Evolutionary conservation across 805 yeast species (phyloP).

Genomic region (Cyberlindnera amylophila): DNA sequence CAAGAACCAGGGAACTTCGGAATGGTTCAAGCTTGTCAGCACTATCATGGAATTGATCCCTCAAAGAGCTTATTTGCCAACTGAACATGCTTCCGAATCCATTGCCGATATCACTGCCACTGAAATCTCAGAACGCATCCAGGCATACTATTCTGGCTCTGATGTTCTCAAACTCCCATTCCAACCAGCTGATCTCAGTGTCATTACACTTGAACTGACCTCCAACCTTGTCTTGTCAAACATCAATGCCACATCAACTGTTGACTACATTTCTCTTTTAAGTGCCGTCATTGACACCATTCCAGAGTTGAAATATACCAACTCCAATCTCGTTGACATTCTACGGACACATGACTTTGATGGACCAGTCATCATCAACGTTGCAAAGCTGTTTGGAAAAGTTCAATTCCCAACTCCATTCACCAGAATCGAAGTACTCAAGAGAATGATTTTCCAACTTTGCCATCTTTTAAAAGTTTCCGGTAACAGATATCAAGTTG

Average conservation of each 20-base stretch:
- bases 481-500: constrained; percentile 58
- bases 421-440: constrained; percentile 19
- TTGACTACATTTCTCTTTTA: constrained; percentile 34
- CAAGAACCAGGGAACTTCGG: constrained; percentile 15
- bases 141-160: constrained; percentile 31
- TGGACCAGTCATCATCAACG: constrained; percentile 24
- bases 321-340: constrained; percentile 31
- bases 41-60: constrained; percentile 54
- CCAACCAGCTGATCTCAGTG: constrained; percentile 40
- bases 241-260: constrained; percentile 18
- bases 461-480: constrained; percentile 15
- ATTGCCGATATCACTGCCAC: constrained; percentile 13
- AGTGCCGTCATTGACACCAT: constrained; percentile 39
- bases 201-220: constrained; percentile 33
- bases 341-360: constrained; percentile 18
- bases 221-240: constrained; percentile 27
- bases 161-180: constrained; percentile 36
- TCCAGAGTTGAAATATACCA: constrained; percentile 39
- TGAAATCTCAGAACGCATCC: constrained; percentile 29
- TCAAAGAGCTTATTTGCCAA: constrained; percentile 55
- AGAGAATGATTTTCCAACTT: constrained; percentile 18
- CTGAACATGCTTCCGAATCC: constrained; percentile 37
- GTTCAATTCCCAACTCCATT: constrained; percentile 27
- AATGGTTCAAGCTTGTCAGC: constrained; percentile 40
- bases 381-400: constrained; percentile 30